These are phyloP conservation scores for Eimeria maxima DNA, from an alignment of 169 alveolate genomes.

Conservation along the genomic window DNA sequence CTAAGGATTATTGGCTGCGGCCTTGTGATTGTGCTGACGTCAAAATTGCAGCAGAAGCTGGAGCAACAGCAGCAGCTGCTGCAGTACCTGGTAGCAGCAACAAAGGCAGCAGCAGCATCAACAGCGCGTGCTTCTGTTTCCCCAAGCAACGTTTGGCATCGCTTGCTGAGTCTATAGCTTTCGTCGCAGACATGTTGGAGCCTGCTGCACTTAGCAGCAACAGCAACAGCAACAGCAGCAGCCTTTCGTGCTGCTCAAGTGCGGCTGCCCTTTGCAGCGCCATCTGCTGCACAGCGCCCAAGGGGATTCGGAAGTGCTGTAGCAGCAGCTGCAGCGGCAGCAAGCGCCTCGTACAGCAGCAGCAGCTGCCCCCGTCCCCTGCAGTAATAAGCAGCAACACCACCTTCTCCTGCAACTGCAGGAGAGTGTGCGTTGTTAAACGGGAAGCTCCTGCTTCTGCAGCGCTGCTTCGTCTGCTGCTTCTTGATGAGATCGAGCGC, in stretches of 20 bases:
- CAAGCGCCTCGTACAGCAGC: background rate
- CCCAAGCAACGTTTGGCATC: constrained; percentile 26
- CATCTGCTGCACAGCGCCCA: background rate
- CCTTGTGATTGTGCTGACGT: constrained; percentile 8
- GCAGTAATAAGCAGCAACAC: background rate
- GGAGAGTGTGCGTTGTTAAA: background rate
- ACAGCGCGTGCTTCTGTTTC: constrained; percentile 48
- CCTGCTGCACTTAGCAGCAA: constrained; percentile 30
- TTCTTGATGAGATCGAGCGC: constrained; percentile 58
- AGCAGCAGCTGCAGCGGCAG: background rate
- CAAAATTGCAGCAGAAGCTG: background rate
- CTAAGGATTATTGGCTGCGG: constrained; percentile 22
- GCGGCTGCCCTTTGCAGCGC: background rate
- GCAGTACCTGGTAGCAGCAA: background rate
- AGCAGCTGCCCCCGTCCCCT: constrained; percentile 14
- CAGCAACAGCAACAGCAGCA: background rate
- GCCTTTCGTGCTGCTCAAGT: background rate
- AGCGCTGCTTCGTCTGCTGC: constrained; percentile 44
- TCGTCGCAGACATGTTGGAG: constrained; percentile 53
- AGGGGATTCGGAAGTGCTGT: background rate
- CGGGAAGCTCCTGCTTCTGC: background rate
- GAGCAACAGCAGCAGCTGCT: background rate
- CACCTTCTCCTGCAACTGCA: constrained; percentile 21
- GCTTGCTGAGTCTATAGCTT: constrained; percentile 9
- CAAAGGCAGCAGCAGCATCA: constrained; percentile 8